phyloP scores from a whole-genome alignment of 208 protist genomes.

The Vickermania spadyakhi region DNA sequence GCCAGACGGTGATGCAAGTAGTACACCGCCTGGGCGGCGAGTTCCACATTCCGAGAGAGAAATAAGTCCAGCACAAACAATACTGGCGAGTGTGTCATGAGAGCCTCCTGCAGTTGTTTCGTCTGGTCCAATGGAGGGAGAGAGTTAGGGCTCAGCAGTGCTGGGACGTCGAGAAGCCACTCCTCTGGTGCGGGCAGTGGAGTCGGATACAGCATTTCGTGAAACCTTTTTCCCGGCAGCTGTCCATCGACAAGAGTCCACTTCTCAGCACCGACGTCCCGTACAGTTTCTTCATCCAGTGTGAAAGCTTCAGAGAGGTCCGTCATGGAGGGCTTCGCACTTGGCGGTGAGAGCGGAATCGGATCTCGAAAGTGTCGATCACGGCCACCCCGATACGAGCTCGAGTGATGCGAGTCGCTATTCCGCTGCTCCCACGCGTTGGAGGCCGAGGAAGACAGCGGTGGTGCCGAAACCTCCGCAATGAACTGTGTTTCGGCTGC shows the following conservation, averaged over 20 bases:
- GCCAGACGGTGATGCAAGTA: not conserved
- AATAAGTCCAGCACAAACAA: not conserved
- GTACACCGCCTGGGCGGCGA: not conserved
- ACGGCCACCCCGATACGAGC: not conserved
- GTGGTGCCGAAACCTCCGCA: not conserved
- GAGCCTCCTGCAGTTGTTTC: constrained; percentile 2
- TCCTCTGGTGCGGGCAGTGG: not conserved
- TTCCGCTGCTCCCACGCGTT: not conserved
- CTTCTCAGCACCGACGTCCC: not conserved
- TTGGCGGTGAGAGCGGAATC: too few relatives aligned
- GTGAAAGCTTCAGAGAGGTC: not conserved
- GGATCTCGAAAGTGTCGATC: too few relatives aligned
- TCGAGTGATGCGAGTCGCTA: not conserved
- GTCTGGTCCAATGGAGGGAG: not conserved
- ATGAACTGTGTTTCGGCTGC: not conserved
- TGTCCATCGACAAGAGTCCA: not conserved
- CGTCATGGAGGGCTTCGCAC: not conserved
- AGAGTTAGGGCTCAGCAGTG: not conserved
- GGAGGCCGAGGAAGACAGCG: too few relatives aligned
- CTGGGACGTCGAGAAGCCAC: not conserved
- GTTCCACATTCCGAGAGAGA: not conserved
- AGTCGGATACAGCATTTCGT: not conserved
- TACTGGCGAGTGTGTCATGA: constrained; percentile 3
- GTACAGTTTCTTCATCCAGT: not conserved
- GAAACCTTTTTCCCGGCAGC: not conserved